Conservation (phyloP, 306 rosid genomes). For the Castanospermum australe region DNA sequence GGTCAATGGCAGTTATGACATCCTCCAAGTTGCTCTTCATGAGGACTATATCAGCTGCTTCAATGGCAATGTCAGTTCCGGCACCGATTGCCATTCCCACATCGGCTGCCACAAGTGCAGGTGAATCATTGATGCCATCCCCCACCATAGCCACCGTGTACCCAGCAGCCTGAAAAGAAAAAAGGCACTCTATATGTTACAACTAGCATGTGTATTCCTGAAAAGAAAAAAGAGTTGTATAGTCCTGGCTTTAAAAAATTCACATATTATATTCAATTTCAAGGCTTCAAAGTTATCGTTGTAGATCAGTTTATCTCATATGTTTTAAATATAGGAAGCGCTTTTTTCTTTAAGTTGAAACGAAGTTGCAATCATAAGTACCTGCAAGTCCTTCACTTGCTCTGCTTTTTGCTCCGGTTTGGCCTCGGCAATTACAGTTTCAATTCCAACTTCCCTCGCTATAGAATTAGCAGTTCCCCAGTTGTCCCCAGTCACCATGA, state of each 20-base stretch:
- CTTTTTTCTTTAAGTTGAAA: not conserved
- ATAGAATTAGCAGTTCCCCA: conserved; percentile 88
- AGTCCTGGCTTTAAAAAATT: not conserved
- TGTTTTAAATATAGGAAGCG: not conserved
- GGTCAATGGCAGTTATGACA: conserved; percentile 85
- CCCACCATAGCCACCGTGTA: conserved; percentile 87
- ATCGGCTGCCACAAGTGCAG: conserved; percentile 83
- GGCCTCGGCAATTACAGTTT: conserved; percentile 72
- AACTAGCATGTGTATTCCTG: not conserved
- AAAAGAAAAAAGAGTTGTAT: not conserved
- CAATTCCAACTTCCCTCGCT: conserved; percentile 78
- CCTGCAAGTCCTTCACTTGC: conserved; percentile 81
- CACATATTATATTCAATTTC: not conserved
- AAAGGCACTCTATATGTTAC: not conserved
- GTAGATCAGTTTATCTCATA: not conserved
- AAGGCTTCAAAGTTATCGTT: not conserved
- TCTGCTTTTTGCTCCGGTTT: conserved; percentile 80
- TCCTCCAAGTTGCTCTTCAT: conserved; percentile 94
- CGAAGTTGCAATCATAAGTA: not conserved
- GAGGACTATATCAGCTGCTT: conserved; percentile 91
- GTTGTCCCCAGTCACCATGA: conserved; percentile 88
- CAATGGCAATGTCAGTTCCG: conserved; percentile 92
- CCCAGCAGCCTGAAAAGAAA: conserved; percentile 54
- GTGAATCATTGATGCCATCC: conserved; percentile 93
- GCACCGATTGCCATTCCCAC: conserved; percentile 98